Evolutionary conservation across 2,329 filamentous ascomycete species (phyloP).

Genomic region (Pseudohalonectria lignicola): DNA sequence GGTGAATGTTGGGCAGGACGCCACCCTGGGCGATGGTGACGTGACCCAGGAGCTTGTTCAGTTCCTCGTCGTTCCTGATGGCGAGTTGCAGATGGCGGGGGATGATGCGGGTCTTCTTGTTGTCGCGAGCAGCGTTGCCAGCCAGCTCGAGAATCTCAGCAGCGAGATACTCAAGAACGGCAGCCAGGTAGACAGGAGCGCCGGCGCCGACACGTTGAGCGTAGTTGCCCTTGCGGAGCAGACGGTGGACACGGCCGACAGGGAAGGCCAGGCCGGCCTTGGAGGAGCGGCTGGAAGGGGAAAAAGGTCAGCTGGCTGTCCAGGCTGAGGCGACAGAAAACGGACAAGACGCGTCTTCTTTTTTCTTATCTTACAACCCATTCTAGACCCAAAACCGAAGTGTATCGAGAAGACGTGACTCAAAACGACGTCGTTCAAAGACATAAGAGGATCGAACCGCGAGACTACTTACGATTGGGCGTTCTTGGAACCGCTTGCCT

Average conservation of each 20-base stretch:
- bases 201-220: slow-evolving; percentile 98
- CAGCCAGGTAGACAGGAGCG: slow-evolving; percentile 95
- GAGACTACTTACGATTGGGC: slow-evolving; percentile 80
- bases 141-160: slow-evolving; percentile 96
- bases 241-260: slow-evolving; percentile 98
- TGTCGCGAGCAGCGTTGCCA: slow-evolving; percentile 97
- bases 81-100: slow-evolving; percentile 95
- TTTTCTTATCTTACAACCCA: no score
- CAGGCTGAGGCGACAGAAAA: slow-evolving; percentile 9
- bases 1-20: slow-evolving; percentile 95
- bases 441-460: background rate
- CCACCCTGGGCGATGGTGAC: slow-evolving; percentile 96
- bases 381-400: no score
- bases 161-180: slow-evolving; percentile 94
- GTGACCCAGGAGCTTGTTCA: slow-evolving; percentile 92
- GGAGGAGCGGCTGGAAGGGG: slow-evolving; percentile 69
- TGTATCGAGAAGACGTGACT: slow-evolving; percentile 13
- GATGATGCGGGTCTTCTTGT: slow-evolving; percentile 99
- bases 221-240: slow-evolving; percentile 98
- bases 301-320: slow-evolving; percentile 22
- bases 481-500: slow-evolving; percentile 98
- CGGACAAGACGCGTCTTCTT: slow-evolving; percentile 23
- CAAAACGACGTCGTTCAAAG: slow-evolving; percentile 4
- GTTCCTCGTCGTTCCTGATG: slow-evolving; percentile 95
- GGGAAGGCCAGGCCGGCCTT: slow-evolving; percentile 99